These are phyloP conservation scores for Panicum virgatum DNA, from an alignment of 202 grass and related monocot species.

Conservation along the genomic window DNA sequence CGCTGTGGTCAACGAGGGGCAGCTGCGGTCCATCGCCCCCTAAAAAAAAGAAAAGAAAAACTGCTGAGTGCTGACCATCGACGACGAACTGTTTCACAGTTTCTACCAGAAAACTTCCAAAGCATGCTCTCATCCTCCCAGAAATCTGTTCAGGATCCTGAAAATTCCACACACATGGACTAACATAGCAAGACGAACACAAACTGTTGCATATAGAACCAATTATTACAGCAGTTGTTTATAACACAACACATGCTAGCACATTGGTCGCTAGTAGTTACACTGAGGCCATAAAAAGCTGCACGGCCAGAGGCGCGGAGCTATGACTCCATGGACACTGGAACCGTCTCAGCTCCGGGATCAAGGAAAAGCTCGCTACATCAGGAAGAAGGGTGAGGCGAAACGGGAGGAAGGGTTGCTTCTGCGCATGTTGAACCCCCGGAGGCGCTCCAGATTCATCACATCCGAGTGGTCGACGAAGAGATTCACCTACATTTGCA, in stretches of 20 bases:
- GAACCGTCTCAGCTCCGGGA: not conserved
- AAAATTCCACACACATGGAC: too few relatives aligned
- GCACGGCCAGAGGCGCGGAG: not conserved
- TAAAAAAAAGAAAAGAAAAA: too few relatives aligned
- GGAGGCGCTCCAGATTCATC: constrained; percentile 82
- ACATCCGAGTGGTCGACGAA: constrained; percentile 77
- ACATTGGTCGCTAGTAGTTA: not conserved
- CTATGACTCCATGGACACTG: not conserved
- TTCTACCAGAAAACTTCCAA: too few relatives aligned
- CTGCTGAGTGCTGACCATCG: too few relatives aligned
- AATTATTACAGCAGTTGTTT: not conserved
- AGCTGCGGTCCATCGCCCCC: too few relatives aligned
- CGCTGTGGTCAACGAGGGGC: too few relatives aligned
- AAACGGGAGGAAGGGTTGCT: constrained; percentile 14
- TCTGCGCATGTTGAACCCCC: constrained; percentile 35
- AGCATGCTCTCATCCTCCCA: too few relatives aligned
- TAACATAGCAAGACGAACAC: too few relatives aligned
- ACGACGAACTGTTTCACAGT: too few relatives aligned
- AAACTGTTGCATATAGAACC: not conserved
- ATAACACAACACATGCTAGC: not conserved
- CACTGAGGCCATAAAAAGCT: not conserved
- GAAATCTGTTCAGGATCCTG: too few relatives aligned
- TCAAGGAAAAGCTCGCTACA: constrained; percentile 29
- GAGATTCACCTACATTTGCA: constrained; percentile 66
- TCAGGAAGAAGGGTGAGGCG: constrained; percentile 56